These are phyloP conservation scores for Stylonectria norvegica DNA, from an alignment of 2,329 filamentous ascomycete genomes.

Conservation along the genomic window DNA sequence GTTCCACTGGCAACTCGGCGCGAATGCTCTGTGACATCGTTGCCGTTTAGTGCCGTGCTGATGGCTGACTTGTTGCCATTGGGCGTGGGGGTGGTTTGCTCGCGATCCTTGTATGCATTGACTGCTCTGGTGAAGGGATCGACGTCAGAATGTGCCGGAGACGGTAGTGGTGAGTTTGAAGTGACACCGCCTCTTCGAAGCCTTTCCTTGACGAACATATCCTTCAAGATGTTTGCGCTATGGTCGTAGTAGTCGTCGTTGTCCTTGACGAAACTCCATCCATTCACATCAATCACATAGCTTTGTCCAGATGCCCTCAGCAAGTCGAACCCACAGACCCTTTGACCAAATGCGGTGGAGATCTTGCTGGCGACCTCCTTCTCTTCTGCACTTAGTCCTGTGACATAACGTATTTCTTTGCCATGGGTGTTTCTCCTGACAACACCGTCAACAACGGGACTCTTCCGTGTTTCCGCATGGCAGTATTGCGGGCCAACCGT, in stretches of 20 bases:
- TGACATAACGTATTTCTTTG: constrained; percentile 95
- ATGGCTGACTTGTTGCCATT: constrained; percentile 29
- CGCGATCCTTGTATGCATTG: constrained; percentile 39
- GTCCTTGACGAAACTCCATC: constrained; percentile 99
- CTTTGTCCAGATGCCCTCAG: constrained; percentile 84
- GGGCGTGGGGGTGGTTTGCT: constrained; percentile 23
- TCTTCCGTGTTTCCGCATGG: constrained; percentile 95
- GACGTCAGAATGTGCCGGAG: constrained; percentile 44
- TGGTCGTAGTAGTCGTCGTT: constrained; percentile 98
- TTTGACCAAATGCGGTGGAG: constrained; percentile 85
- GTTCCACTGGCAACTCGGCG: constrained; percentile 26
- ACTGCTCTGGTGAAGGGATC: constrained; percentile 38
- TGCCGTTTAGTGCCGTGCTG: constrained; percentile 15
- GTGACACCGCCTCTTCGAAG: constrained; percentile 57
- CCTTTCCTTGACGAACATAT: constrained; percentile 83
- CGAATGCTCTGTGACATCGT: constrained; percentile 27
- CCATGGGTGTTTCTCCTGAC: constrained; percentile 95
- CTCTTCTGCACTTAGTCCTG: constrained; percentile 75
- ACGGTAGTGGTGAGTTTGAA: constrained; percentile 49
- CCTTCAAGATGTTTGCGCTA: constrained; percentile 77
- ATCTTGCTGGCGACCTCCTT: constrained; percentile 85
- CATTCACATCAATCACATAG: constrained; percentile 98
- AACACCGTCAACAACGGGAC: constrained; percentile 92
- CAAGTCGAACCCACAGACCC: constrained; percentile 94
- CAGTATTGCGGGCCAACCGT: constrained; percentile 92